Conservation (phyloP, 2,329 filamentous ascomycete species). For the Penicillium sp. region DNA sequence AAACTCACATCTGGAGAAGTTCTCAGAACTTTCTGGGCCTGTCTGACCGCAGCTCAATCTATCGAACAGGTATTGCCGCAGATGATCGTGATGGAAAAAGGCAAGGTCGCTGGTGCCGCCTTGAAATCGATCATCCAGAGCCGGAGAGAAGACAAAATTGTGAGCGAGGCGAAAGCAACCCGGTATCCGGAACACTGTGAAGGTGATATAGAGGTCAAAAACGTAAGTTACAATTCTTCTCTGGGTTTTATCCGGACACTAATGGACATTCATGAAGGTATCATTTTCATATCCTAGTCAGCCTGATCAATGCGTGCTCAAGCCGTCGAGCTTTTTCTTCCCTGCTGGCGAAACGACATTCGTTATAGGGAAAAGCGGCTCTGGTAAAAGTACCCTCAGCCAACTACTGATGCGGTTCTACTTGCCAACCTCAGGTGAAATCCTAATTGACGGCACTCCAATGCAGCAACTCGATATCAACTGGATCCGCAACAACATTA, state of each 20-base stretch:
- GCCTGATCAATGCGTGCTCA: constrained; percentile 51
- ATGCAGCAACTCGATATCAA: constrained; percentile 54
- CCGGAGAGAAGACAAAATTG: constrained; percentile 10
- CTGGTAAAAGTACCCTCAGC: constrained; percentile 81
- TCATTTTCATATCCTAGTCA: constrained; percentile 73
- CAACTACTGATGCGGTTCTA: constrained; percentile 76
- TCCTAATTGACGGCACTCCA: constrained; percentile 59
- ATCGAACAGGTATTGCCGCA: constrained; percentile 67
- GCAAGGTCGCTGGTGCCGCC: constrained; percentile 61
- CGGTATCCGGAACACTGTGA: constrained; percentile 40
- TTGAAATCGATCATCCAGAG: constrained; percentile 45
- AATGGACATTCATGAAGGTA: constrained; percentile 45
- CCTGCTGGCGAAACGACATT: constrained; percentile 65
- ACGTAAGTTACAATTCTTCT: constrained; percentile 42
- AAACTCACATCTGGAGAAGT: constrained; percentile 56
- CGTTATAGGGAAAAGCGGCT: constrained; percentile 76
- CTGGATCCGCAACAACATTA: constrained; percentile 72
- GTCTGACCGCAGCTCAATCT: constrained; percentile 65
- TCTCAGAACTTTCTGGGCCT: constrained; percentile 76
- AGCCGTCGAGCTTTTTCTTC: constrained; percentile 59
- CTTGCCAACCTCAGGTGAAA: constrained; percentile 53
- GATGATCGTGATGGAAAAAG: constrained; percentile 68
- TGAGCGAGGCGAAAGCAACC: constrained; percentile 25
- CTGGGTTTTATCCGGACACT: neutral
- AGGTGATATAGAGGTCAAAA: constrained; percentile 60